Base-by-base conservation (phyloP, 768 basidiomycete genomes). In the Favolaschia claudopus region DNA sequence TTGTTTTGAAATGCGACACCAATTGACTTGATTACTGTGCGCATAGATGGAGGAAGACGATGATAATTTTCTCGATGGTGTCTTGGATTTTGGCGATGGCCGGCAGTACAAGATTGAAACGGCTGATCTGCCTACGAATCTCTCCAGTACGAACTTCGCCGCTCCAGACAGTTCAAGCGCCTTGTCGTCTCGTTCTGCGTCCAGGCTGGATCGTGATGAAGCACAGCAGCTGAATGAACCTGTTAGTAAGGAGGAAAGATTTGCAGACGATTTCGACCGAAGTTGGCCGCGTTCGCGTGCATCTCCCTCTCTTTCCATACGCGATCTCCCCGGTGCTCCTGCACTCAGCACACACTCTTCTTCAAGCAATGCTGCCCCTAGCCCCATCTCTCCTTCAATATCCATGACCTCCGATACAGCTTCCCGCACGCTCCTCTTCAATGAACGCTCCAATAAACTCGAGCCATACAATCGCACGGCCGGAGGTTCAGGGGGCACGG, bases 61-160 rank as follows among this genome's bases (percentile, higher is more conserved):
- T 56, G 91, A 94, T 69, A 91, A 95, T 67, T 96, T 95, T 68
- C 77, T 96, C 25, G 89, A 85, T 66, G 89, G 89, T 28, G 91
- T 94, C 31, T 92, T 99, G 67, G 96, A 99, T 71, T 99, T 99
- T 70, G 96, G 87, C 5, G 97, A 99, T 70, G 96, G 96, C 12
- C 86, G 90, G 43, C 92, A 93, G 72, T 96, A 97, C 77, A 93
- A 89, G 62, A 84, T 96, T 53, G 86, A 89, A 67, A 74, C 84
- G 7, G 69, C 78, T 24, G 76, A 81, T 32, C 68, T 63, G 7
- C 66, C 72, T 14, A 57, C 72, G 5, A 76, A 72, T 54, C 57
- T 74, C 13, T 64, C 75, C 55, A 67, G 71, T 46, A n/a, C 67
- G 12, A 42, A 52, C 4, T 32, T 52, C 6, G 34, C 49, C 8